A percentile compares a stretch with the other conserved stretches of the same genome.
Evolutionary conservation across 164 flowering plant species (phyloP).

Genomic region (Chloranthus sessilifolius): DNA sequence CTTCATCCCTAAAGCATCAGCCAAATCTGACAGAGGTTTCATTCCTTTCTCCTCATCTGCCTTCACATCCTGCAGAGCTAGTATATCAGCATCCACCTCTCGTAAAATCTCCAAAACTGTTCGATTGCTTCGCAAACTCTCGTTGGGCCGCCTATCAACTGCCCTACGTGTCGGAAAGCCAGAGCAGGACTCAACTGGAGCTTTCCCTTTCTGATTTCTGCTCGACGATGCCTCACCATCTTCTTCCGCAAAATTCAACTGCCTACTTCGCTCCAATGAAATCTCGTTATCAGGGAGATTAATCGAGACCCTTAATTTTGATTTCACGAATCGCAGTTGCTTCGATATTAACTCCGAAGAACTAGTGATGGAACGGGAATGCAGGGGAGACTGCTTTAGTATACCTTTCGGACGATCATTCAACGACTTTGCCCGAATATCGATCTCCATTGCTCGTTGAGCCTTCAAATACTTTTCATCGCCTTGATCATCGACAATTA

Average conservation of each 20-base stretch:
- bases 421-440: conserved; percentile 16
- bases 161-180: conserved; percentile 39
- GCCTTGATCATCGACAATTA: conserved; percentile 16
- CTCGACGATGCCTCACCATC: conserved; percentile 23
- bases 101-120: conserved; percentile 63
- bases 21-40: conserved; percentile 90
- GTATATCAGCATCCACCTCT: conserved; percentile 82
- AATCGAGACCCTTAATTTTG: conserved; percentile 66
- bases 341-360: conserved; percentile 15
- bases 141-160: conserved; percentile 13
- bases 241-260: conserved; percentile 25
- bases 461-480: conserved; percentile 14
- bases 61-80: conserved; percentile 88
- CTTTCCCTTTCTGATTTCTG: conserved; percentile 26
- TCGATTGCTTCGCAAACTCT: conserved; percentile 29
- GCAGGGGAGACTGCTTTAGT: conserved; percentile 52
- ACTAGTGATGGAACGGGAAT: conserved; percentile 15
- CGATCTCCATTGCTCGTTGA: conserved; percentile 15
- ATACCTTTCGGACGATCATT: conserved; percentile 58
- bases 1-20: conserved; percentile 76
- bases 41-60: conserved; percentile 85
- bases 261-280: conserved; percentile 46
- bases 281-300: conserved; percentile 90
- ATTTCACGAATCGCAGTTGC: conserved; percentile 25
- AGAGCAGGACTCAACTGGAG: conserved; percentile 51